Evolutionary conservation across 148 eudicot species (phyloP).

Genomic region (Oxyria digyna): DNA sequence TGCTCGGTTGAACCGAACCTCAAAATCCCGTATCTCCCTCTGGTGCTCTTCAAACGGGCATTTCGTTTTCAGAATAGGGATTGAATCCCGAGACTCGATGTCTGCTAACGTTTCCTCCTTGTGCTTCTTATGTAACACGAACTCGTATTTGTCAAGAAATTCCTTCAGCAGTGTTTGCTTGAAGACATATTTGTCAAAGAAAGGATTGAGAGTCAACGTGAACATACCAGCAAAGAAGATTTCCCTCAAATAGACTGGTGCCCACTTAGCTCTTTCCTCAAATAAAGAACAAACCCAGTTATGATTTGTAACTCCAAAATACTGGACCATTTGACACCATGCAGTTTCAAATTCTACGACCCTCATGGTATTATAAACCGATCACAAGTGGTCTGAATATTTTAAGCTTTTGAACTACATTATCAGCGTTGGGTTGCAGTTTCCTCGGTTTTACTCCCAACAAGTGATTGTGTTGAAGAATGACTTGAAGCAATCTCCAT

Average conservation of each 20-base stretch:
- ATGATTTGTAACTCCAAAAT: slow-evolving; percentile 35
- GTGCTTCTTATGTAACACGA: slow-evolving; percentile 27
- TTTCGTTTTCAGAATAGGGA: slow-evolving; percentile 18
- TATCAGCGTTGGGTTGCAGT: slow-evolving; percentile 34
- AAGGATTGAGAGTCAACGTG: slow-evolving; percentile 16
- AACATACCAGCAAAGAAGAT: slow-evolving; percentile 51
- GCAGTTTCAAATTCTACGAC: slow-evolving; percentile 65
- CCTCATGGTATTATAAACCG: slow-evolving; percentile 35
- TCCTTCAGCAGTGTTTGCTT: slow-evolving; percentile 43
- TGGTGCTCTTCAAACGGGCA: slow-evolving; percentile 49
- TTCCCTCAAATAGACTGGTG: slow-evolving; percentile 50
- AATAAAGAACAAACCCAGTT: slow-evolving; percentile 39
- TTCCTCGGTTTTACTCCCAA: slow-evolving; percentile 67
- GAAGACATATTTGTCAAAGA: slow-evolving; percentile 39
- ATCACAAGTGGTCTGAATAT: slow-evolving; percentile 40
- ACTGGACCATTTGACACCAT: slow-evolving; percentile 57
- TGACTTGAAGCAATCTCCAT: slow-evolving; percentile 78
- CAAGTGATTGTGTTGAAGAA: slow-evolving; percentile 74
- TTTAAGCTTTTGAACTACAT: slow-evolving; percentile 63
- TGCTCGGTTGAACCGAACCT: slow-evolving; percentile 49
- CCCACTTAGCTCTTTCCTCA: slow-evolving; percentile 69
- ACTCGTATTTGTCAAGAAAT: slow-evolving; percentile 45
- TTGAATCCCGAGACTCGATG: slow-evolving; percentile 36
- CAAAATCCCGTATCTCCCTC: slow-evolving; percentile 55
- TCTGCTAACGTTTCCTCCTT: slow-evolving; percentile 49